Conservation (phyloP, 257 asterid species). For the Nemophila menziesii region DNA sequence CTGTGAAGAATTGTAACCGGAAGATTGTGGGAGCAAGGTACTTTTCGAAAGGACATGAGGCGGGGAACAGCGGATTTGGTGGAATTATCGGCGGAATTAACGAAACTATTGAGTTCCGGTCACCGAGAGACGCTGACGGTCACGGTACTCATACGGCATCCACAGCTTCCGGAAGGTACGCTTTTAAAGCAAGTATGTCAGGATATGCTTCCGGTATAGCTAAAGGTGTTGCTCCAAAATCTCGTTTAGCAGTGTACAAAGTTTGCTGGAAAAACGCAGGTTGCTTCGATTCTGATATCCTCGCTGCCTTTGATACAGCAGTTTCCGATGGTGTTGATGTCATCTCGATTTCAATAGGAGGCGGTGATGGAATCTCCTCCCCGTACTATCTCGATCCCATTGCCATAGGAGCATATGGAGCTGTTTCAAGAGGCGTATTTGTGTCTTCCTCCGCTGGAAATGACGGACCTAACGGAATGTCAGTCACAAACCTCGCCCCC, state of each 20-base stretch:
- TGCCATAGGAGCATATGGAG: conserved; percentile 92
- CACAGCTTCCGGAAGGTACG: conserved; percentile 90
- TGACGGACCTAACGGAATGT: conserved; percentile 93
- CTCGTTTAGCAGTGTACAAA: conserved; percentile 79
- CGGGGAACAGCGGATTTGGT: conserved; percentile 47
- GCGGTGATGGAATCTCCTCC: conserved; percentile 84
- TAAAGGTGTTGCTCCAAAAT: conserved; percentile 94
- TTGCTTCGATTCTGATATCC: conserved; percentile 92
- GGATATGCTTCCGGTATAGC: conserved; percentile 94
- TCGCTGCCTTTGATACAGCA: conserved; percentile 92
- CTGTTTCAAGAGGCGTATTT: conserved; percentile 88
- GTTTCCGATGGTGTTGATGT: conserved; percentile 91
- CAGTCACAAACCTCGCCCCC: conserved; percentile 90
- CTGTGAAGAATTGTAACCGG: conserved; percentile 40
- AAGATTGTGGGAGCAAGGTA: conserved; percentile 83
- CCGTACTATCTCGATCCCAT: conserved; percentile 96
- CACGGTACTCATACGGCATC: conserved; percentile 98
- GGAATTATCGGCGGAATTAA: conserved; percentile 65
- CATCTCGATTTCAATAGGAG: conserved; percentile 85
- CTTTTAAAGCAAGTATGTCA: conserved; percentile 72
- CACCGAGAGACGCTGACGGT: conserved; percentile 94
- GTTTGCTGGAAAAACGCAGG: conserved; percentile 91
- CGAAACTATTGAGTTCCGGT: conserved; percentile 62
- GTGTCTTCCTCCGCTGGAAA: conserved; percentile 94
- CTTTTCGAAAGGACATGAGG: conserved; percentile 80